Evolutionary conservation across 345 rosid genomes (phyloP), one percentile per base, ranked within the genome.

Genomic region (Bruguiera sexangula): DNA sequence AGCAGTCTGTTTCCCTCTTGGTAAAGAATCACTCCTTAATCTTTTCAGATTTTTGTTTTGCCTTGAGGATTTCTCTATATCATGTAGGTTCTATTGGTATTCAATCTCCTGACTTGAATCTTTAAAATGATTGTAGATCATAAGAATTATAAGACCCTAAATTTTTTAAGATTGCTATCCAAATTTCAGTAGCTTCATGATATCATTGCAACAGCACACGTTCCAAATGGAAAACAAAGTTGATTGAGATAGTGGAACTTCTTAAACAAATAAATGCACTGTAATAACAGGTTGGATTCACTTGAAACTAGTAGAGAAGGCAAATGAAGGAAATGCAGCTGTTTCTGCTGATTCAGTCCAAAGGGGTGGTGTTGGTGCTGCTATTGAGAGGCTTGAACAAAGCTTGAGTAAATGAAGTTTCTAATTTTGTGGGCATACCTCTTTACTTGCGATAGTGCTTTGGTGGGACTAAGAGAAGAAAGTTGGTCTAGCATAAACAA

Each of bases 301-400:
- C 60, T 74, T 91, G 83, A 94, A 94, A 85, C 87, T 91, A 27
- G 80, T 91, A 68, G 85, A 89, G 78, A 94, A 91, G 81, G 97
- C 93, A 60, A 88, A 91, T 70, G 87, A 91, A 80, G 90, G 85
- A 61, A 81, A 72, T 27, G 39, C 37, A 55, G 69, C 68, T 58
- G 54, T 73, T 69, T 32, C 51, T 66, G 30, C 57, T 56, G 69
- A 52, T 61, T 65, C 39, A 7, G 73, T 68, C 53, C 75, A 71
- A 61, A 73, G 54, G 53, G 78, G 89, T 62, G 94, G 96, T 39
- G 93, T 91, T 53, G 88, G 91, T 63, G 90, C 88, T 39, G 89
- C 95, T 30, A 91, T 91, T 56, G 93, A 94, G 64, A 84, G 93
- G 83, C 89, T 91, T 24, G 96, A 87, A 75, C 89, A 76, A 66